Evolutionary conservation across 139 green algal species (phyloP), one percentile per base, ranked within the genome.

Genomic region (Coelastrella sp.): DNA sequence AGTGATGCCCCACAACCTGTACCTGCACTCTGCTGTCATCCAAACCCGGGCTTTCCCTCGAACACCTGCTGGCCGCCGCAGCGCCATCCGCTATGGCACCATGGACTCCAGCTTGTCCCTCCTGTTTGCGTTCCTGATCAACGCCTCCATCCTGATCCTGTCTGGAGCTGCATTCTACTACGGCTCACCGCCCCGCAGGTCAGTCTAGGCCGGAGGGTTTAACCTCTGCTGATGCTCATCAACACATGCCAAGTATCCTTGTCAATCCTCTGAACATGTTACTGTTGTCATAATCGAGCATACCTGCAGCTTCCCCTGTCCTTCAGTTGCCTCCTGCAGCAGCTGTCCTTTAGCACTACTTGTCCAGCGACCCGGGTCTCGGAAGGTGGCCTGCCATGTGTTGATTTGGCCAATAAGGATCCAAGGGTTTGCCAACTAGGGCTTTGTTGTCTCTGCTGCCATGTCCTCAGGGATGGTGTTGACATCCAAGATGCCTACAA

Each of bases 1-100:
- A 14, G 93, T 96, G 56, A 96, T 96, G 93, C 93, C 94, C 0
- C 93, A 96, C 93, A 96, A 96, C 89, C 92, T 96, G 15, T 89
- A 93, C 91, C 91, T 96, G 79, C 93, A 96, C 90, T 93, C 92
- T 11, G 90, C 87, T 82, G 90, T 94, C 87, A 93, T 96, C 59
- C 94, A 96, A 81, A 96, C 95, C 8, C 89, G 95, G 24, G 90
- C 81, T 27, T 97, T 93, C 76, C 81, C 91, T 0, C 92, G 94
- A 60, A 95, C 88, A 7, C 20, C 76, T 4, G 15, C 56, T 1
- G 94, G 94, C 70, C 94, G 94, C 80, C 14, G 19, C 12, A 72
- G 82, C 15, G 94, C 94, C 6, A 92, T 96, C 76, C 82, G 80
- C 20, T 95, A 95, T 56, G 95, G 94, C 79, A 90, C 90, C 1